These are phyloP conservation scores for Mucor ambiguus DNA, from an alignment of 371 early-diverging fungal genomes.

Conservation along the genomic window DNA sequence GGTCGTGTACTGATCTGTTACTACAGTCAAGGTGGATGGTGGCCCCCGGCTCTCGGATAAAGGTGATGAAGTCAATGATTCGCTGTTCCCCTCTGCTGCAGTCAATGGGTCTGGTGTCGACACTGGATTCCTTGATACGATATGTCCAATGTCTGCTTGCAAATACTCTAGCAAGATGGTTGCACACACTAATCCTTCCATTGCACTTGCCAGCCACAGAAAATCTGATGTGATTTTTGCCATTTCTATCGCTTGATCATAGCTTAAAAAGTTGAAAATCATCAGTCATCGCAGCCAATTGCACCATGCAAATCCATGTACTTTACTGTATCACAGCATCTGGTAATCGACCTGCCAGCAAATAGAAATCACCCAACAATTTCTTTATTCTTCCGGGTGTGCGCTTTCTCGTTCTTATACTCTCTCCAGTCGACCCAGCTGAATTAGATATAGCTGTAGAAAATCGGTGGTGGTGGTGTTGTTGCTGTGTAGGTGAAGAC, in stretches of 20 bases:
- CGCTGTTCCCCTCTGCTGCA: neutral
- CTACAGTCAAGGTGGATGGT: conserved; percentile 4
- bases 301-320: too few relatives aligned
- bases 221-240: conserved; percentile 69
- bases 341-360: conserved; percentile 78
- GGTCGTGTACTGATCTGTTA: conserved; percentile 41
- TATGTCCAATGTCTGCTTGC: conserved; percentile 63
- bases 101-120: neutral
- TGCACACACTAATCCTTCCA: conserved; percentile 77
- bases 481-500: neutral
- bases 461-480: conserved; percentile 45
- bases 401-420: conserved; percentile 49
- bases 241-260: conserved; percentile 69
- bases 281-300: neutral
- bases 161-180: conserved; percentile 62
- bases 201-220: conserved; percentile 79
- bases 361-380: conserved; percentile 75
- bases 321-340: conserved; percentile 71
- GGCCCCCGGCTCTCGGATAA: neutral
- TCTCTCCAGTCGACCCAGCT: conserved; percentile 36
- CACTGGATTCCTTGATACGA: conserved; percentile 10
- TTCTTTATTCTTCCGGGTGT: conserved; percentile 80
- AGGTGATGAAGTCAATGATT: neutral
- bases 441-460: conserved; percentile 35
- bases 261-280: conserved; percentile 39